Conservation (phyloP, 1,139 yeast genomes). For the Pichia sp. region DNA sequence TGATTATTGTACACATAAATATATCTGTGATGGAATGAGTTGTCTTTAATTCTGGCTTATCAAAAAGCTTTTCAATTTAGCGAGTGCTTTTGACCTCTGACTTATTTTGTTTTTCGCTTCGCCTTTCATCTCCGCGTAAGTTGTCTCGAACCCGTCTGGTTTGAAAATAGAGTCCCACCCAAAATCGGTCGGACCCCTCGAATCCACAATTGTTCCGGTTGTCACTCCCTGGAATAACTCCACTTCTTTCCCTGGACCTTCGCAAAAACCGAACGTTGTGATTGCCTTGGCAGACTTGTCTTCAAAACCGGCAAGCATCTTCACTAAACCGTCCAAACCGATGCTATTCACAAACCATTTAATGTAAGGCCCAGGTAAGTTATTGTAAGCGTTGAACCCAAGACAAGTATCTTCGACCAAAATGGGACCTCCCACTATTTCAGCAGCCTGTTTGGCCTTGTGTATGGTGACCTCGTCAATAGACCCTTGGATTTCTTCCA, state of each 20-base stretch:
- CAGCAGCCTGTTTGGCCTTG: constrained; percentile 78
- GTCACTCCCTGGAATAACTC: constrained; percentile 81
- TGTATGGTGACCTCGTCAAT: constrained; percentile 76
- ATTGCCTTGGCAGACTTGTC: constrained; percentile 85
- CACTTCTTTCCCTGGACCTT: constrained; percentile 70
- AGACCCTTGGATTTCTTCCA: constrained; percentile 89
- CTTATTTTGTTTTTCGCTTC: constrained; percentile 71
- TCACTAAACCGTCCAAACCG: constrained; percentile 71
- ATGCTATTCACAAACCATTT: constrained; percentile 82
- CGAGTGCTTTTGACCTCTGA: constrained; percentile 82
- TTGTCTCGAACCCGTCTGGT: constrained; percentile 65
- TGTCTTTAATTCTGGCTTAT: constrained; percentile 7
- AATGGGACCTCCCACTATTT: constrained; percentile 63
- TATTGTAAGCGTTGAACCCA: constrained; percentile 72
- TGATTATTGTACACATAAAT: constrained; percentile 2
- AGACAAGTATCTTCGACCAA: constrained; percentile 94
- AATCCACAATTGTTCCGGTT: constrained; percentile 69
- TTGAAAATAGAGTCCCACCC: constrained; percentile 95
- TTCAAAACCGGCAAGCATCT: constrained; percentile 74
- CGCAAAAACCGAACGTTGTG: constrained; percentile 90
- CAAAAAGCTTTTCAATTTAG: constrained; percentile 61
- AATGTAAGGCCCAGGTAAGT: constrained; percentile 85
- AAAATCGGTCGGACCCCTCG: constrained; percentile 75
- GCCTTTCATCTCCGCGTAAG: constrained; percentile 92
- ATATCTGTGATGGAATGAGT: background rate